Evolutionary conservation across 2,329 filamentous ascomycete species (phyloP).

Genomic region (Scytalidium lignicola): DNA sequence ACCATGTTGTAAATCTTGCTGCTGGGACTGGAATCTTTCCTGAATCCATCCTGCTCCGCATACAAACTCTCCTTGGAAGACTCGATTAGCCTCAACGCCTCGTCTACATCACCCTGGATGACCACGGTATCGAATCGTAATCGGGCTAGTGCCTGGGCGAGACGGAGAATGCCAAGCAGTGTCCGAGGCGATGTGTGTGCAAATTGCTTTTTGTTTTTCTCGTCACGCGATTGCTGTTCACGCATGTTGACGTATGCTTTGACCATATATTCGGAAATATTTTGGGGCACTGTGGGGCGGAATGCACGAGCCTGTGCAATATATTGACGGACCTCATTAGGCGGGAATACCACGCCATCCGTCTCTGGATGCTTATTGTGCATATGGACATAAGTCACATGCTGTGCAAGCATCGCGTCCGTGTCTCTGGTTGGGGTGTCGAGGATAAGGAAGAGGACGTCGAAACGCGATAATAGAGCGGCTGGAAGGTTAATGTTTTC

Average conservation of each 20-base stretch:
- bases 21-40: constrained; percentile 71
- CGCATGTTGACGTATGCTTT: constrained; percentile 95
- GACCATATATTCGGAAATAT: constrained; percentile 91
- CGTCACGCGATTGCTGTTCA: constrained; percentile 85
- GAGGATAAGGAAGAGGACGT: constrained; percentile 92
- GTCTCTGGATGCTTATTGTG: constrained; percentile 86
- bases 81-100: constrained; percentile 84
- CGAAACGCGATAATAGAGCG: constrained; percentile 92
- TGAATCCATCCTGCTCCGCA: constrained; percentile 55
- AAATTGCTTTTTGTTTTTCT: constrained; percentile 87
- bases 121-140: constrained; percentile 84
- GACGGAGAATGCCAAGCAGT: constrained; percentile 83
- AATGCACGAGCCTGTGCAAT: constrained; percentile 88
- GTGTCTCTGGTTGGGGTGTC: constrained; percentile 86
- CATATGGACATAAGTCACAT: constrained; percentile 97
- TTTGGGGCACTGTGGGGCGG: constrained; percentile 78
- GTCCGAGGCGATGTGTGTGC: constrained; percentile 92
- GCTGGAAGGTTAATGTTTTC: constrained; percentile 99
- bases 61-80: constrained; percentile 90
- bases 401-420: constrained; percentile 89
- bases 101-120: constrained; percentile 88
- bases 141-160: constrained; percentile 88
- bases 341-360: constrained; percentile 75
- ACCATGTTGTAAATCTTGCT: constrained; percentile 95
- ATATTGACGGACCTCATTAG: constrained; percentile 92